Conservation (phyloP, 768 basidiomycete species). For the Pleurotus citrinopileatus region DNA sequence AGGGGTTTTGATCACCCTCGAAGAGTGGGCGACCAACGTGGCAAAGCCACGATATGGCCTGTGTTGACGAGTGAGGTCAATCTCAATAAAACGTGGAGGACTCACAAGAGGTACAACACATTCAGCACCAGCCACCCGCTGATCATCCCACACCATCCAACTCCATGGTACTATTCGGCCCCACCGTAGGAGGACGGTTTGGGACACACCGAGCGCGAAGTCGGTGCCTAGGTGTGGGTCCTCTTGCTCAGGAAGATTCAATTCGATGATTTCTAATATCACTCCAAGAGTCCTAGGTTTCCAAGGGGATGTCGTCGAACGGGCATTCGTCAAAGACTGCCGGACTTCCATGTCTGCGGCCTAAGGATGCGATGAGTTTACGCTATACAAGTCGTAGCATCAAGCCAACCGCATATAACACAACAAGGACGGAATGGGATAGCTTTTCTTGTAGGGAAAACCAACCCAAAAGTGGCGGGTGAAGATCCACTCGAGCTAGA, state of each 20-base stretch:
- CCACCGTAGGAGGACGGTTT: slow-evolving; percentile 56
- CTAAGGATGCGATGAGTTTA: slow-evolving; percentile 13
- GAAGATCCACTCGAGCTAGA: slow-evolving; percentile 13
- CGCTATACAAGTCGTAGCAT: background rate
- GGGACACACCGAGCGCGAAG: slow-evolving; percentile 36
- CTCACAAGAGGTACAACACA: slow-evolving; percentile 47
- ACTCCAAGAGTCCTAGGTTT: slow-evolving; percentile 45
- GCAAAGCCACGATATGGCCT: slow-evolving; percentile 57
- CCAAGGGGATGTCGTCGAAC: slow-evolving; percentile 21
- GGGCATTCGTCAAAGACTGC: background rate
- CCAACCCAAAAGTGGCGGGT: slow-evolving; percentile 14
- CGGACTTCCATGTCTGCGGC: slow-evolving; percentile 6
- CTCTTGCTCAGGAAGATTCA: slow-evolving; percentile 26
- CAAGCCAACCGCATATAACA: slow-evolving; percentile 35
- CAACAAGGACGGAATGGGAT: slow-evolving; percentile 37
- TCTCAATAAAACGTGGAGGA: background rate
- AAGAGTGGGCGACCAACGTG: slow-evolving; percentile 27
- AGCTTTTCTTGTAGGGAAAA: slow-evolving; percentile 27
- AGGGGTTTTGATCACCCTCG: background rate
- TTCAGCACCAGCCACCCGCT: slow-evolving; percentile 46
- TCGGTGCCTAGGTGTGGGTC: slow-evolving; percentile 14
- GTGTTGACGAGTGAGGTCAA: background rate
- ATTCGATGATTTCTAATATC: slow-evolving; percentile 43
- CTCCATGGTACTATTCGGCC: slow-evolving; percentile 56
- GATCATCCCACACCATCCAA: slow-evolving; percentile 64